Evolutionary conservation across 345 rosid species (phyloP), one percentile per base, ranked within the genome.

Genomic region (Crucihimalaya himalaica): DNA sequence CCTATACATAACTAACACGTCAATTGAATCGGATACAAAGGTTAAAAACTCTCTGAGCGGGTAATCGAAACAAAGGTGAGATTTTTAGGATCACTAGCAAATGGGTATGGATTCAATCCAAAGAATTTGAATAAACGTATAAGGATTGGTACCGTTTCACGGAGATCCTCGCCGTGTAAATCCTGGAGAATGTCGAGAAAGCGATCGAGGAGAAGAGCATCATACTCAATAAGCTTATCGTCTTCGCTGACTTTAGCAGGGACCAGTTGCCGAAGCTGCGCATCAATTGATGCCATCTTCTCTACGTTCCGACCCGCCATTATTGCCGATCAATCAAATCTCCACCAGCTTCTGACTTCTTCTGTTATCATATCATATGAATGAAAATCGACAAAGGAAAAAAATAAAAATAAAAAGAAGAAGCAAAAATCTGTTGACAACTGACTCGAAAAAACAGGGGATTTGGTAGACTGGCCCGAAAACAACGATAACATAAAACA

Each of bases 221-320:
- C 99, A 69, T 95, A 95, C 81, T 95, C 99, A 52, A 95, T 79
- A 80, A 95, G 73, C 78, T 95, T 95, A 66, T 95, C 99, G 82
- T 95, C 99, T 81, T 92, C 99, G 50, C 97, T 87, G 48, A 95
- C 96, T 84, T 84, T 92, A 42, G 77, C 71, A 21, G 99, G 99
- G 62, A 81, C 97, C 64, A 95, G 78, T 48, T 79, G 89, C 68
- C 97, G 84, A 58, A 95, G 92, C 72, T 92, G 99, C 0, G 97
- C 96, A 80, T 95, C 99, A 66, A 95, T 95, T 2, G 99, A 95
- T 58, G 96, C 91, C 87, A 89, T 42, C 92, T 90, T 95, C 92
- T 87, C 93, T 68, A 92, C 0, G 73, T 85, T 92, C 80, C 87
- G 81, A 70, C 83, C 75, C 76, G 87, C 83, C 87, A 88, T 84